These are phyloP conservation scores for Vachellia collinsii DNA, from an alignment of 306 rosid species.

Conservation along the genomic window DNA sequence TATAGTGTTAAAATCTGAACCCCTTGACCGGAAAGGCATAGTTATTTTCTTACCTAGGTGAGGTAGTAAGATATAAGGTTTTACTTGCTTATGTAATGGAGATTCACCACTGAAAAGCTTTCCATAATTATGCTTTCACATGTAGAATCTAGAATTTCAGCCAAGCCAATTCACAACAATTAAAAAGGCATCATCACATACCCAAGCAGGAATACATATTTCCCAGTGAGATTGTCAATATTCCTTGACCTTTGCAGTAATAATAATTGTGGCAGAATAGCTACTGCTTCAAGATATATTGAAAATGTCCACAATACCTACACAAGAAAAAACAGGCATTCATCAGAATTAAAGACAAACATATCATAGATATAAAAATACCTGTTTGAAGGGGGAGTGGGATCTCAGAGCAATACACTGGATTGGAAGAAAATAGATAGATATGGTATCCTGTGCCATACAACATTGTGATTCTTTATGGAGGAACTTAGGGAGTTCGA, in stretches of 20 bases:
- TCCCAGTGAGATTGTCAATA: constrained; percentile 29
- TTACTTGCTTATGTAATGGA: neutral
- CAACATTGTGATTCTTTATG: neutral
- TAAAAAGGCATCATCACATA: constrained; percentile 2
- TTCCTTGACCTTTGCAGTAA: constrained; percentile 21
- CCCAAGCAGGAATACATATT: constrained; percentile 17
- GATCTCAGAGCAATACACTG: neutral
- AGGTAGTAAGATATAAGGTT: neutral
- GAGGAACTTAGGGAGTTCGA: neutral
- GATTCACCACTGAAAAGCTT: neutral
- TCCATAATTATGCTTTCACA: neutral
- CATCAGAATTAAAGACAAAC: neutral
- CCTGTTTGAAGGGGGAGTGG: neutral
- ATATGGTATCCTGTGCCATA: neutral
- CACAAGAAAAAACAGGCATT: neutral
- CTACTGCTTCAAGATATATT: constrained; percentile 24
- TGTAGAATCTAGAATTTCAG: neutral
- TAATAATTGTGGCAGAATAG: constrained; percentile 13
- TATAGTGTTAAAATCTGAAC: neutral
- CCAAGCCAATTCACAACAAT: neutral
- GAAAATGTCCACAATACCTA: constrained; percentile 27
- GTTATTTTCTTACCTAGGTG: neutral
- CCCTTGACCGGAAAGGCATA: neutral
- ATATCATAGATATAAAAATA: neutral
- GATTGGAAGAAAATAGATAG: neutral